Conservation (phyloP, 768 basidiomycete species). For the Hebeloma cylindrosporum region DNA sequence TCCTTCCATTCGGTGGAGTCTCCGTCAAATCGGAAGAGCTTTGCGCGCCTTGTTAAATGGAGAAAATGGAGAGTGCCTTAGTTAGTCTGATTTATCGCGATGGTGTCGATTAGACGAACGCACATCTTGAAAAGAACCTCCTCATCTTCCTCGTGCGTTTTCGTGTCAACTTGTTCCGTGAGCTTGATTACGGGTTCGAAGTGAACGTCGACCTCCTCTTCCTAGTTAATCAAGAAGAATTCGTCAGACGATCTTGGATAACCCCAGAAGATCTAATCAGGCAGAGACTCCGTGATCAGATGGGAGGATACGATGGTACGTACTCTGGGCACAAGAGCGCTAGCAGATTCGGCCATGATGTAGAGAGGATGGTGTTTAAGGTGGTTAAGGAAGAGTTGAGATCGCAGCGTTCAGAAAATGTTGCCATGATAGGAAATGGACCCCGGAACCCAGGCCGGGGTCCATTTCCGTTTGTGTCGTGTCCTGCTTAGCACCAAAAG, state of each 20-base stretch:
- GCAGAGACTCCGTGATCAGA: slow-evolving; percentile 15
- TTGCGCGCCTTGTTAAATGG: slow-evolving; percentile 76
- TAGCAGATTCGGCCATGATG: slow-evolving; percentile 57
- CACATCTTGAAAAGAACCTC: slow-evolving; percentile 94
- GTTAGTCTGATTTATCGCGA: slow-evolving; percentile 33
- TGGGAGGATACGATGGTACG: slow-evolving; percentile 35
- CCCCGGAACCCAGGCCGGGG: slow-evolving; percentile 22
- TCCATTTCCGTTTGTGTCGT: slow-evolving; percentile 14
- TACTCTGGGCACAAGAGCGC: slow-evolving; percentile 74
- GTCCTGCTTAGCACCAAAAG: slow-evolving; percentile 9
- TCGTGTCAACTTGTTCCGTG: slow-evolving; percentile 92
- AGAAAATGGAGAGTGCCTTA: slow-evolving; percentile 18
- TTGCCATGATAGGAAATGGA: slow-evolving; percentile 16
- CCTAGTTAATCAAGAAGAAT: slow-evolving; percentile 35
- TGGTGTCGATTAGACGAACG: slow-evolving; percentile 41
- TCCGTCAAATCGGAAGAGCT: slow-evolving; percentile 93
- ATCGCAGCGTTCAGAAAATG: slow-evolving; percentile 23
- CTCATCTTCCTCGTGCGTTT: slow-evolving; percentile 96
- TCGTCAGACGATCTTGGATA: slow-evolving; percentile 21
- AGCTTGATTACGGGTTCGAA: slow-evolving; percentile 97
- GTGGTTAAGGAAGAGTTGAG: slow-evolving; percentile 26
- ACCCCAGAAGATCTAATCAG: slow-evolving; percentile 2
- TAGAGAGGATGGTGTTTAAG: slow-evolving; percentile 20
- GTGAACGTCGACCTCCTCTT: slow-evolving; percentile 84
- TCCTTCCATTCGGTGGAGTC: slow-evolving; percentile 93